Base-by-base conservation (phyloP, 78 protist genomes). In the Dictyostelium purpureum region DNA sequence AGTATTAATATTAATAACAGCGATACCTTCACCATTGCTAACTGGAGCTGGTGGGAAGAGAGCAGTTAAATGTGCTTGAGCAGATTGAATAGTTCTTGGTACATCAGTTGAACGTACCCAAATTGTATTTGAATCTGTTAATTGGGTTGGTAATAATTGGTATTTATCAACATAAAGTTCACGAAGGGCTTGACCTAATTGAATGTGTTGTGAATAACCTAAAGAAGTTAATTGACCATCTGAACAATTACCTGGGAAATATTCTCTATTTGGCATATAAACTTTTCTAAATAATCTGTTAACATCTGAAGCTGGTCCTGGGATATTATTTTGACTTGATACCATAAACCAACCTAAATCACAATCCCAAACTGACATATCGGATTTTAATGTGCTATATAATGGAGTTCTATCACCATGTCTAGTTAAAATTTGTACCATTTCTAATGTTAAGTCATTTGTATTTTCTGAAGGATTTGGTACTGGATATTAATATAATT, bases 331-430 rank as follows among this genome's bases (percentile, higher is more conserved):
- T 9, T 26, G 65, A 56, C 79, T 65, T 45, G 94, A 85, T 28
- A 45, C 16, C 88, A 89, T 61, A 45, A 70, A 63, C 26, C 56
- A 52, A 4, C 78, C 57, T 37, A 89, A 47, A 33, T 67, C 11
- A 80, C 94, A 89, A 42, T 89, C 42, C 94, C 94, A 89, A 6
- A 24, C 45, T 43, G n/a, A 45, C 83, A 77, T 47, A n/a, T 52
- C 40, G 16, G 43, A 19, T 11, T 59, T 65, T 2, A 47, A 19
- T 57, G 85, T 73, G 26, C n/a, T 16, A 49, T 78, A 89, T 5
- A 89, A 45, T 73, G 94, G 94, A 31, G 94, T 89, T 38, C 94
- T 52, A 73, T 79, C 94, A 51, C 94, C 94, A 63, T 89, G 94
- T 47, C 94, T 65, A 12, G 75, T 59, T 45, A 88, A 14, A 52